Base-by-base conservation (phyloP, 2,329 filamentous ascomycete species). In the Arthroderma uncinatum region DNA sequence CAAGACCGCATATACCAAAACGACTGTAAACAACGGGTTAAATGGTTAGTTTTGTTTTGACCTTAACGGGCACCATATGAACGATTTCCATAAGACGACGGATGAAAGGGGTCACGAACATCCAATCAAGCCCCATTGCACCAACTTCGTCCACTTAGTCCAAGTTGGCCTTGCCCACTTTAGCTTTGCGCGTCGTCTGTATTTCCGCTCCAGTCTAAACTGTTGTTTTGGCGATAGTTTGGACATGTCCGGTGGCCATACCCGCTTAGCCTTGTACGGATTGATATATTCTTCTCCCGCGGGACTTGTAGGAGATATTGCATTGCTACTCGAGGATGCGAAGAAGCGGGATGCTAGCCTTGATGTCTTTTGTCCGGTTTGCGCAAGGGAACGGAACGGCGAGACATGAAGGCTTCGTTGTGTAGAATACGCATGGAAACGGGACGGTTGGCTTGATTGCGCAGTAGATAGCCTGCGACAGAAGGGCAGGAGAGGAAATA, bases 191-290 rank as follows among this genome's bases (percentile, higher is more conserved):
- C 83, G 77, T 54, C 83, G 75, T 36, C 82, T 76, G 70, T 83
- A 86, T 60, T 82, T 81, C 59, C 82, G 79, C 70, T 86, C 83
- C 52, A 85, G 78, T n/a, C 80, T 77, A 72, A 85, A 85, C 65
- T 85, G 81, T 65, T 86, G 81, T 66, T 81, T 83, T n/a, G 75
- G 73, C 1, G 82, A 81, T 53, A 86, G 73, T 61, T 81, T 78
- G 57, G 73, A 72, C 70, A 86, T 81, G 66, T 84, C 80, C 5
- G 83, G 83, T 42, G 83, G 83, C 83, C 83, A 86, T 68, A 73
- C 71, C 59, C 79, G 79, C 68, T 83, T 82, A 37, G 79, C 79
- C 61, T 73, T 76, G 71, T 80, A 84, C 21, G 78, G 79, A 63
- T 82, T 84, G 62, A 74, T 78, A 56, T 75, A 70, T 61, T 74